These are phyloP conservation scores for Trichoderma asperellum DNA, from an alignment of 2,329 filamentous ascomycete species.

Conservation along the genomic window DNA sequence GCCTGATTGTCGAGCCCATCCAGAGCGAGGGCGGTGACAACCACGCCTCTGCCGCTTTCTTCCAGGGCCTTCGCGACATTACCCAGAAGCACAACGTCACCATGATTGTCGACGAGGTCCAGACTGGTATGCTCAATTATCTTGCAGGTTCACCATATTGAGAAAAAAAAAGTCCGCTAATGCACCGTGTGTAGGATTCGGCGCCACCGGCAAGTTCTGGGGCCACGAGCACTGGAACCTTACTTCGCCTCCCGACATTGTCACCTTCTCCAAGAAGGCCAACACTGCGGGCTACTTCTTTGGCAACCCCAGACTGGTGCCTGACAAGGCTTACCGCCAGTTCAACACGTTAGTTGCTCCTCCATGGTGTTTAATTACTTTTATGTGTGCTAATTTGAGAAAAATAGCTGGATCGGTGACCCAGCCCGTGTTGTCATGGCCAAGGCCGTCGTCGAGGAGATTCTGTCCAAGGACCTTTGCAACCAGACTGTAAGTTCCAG, in stretches of 20 bases:
- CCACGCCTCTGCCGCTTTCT: constrained; percentile 78
- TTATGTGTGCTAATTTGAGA: neutral
- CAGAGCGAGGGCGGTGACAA: constrained; percentile 86
- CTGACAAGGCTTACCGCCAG: constrained; percentile 82
- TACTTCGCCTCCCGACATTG: constrained; percentile 73
- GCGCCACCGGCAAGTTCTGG: constrained; percentile 87
- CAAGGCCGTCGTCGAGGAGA: constrained; percentile 76
- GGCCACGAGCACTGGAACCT: constrained; percentile 85
- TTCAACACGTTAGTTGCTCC: constrained; percentile 66
- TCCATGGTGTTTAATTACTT: neutral
- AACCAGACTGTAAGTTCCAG: constrained; percentile 52
- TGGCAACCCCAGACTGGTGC: constrained; percentile 71
- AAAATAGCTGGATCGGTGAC: constrained; percentile 72
- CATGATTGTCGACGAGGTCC: constrained; percentile 83
- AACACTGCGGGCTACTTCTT: constrained; percentile 85
- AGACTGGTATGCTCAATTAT: constrained; percentile 53
- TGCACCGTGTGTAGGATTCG: constrained; percentile 52
- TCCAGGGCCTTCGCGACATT: constrained; percentile 72
- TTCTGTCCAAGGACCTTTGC: constrained; percentile 69
- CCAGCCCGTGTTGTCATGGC: constrained; percentile 76
- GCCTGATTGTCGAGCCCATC: constrained; percentile 77
- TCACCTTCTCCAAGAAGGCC: constrained; percentile 88
- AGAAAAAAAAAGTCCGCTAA: neutral
- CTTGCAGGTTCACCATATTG: neutral
- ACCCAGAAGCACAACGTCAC: constrained; percentile 71